Evolutionary conservation across 2,329 filamentous ascomycete species (phyloP).

Genomic region (Diaporthe ilicicola): DNA sequence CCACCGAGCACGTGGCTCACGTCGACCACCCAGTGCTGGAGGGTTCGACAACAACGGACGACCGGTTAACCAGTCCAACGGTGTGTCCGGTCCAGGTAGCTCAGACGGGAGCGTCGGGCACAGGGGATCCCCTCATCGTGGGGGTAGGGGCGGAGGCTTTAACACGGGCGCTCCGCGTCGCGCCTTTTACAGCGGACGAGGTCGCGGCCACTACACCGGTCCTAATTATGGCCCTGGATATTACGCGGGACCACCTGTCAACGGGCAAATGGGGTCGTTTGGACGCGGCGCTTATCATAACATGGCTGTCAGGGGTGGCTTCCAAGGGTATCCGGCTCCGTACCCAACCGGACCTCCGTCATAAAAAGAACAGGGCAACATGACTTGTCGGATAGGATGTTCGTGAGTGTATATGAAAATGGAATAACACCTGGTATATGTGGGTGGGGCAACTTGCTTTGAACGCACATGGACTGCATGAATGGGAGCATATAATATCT

Average conservation of each 20-base stretch:
- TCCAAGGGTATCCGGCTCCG: neutral
- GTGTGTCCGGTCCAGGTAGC: neutral
- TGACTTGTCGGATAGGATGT: neutral
- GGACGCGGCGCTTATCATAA: conserved; percentile 14
- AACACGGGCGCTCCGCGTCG: conserved; percentile 18
- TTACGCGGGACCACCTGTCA: conserved; percentile 1
- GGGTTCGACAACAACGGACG: conserved; percentile 21
- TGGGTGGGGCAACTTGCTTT: neutral
- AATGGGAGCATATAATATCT: neutral
- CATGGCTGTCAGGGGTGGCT: neutral
- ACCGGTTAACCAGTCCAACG: neutral
- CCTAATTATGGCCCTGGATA: conserved; percentile 1
- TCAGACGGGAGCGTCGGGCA: neutral
- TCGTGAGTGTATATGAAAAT: neutral
- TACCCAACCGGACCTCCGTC: conserved; percentile 25
- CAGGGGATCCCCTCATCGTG: conserved; percentile 17
- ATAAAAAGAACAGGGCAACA: neutral
- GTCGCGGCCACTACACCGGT: conserved; percentile 17
- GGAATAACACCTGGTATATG: neutral
- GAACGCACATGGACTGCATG: neutral
- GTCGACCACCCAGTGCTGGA: conserved; percentile 24
- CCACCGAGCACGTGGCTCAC: conserved; percentile 38
- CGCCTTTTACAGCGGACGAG: conserved; percentile 18
- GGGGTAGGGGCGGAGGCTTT: conserved; percentile 6
- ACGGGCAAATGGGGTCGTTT: conserved; percentile 8